Base-by-base conservation (phyloP, 2,329 filamentous ascomycete genomes). In the Paecilomyces variotii region DNA sequence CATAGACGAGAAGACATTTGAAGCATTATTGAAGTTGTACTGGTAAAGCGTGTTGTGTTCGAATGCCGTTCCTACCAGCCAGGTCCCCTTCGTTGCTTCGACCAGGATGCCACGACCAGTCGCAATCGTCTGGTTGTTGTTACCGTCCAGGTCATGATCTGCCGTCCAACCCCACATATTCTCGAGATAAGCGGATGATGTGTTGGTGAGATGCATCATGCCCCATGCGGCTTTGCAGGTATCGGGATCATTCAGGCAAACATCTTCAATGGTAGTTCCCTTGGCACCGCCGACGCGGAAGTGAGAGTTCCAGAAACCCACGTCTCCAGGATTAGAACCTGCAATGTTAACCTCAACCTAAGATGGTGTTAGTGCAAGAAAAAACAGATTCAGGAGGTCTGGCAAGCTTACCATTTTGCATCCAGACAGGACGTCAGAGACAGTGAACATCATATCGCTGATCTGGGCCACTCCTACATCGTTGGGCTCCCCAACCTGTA, bases 1-100 rank as follows among this genome's bases (percentile, higher is more conserved):
- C n/a, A 61, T 57, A 7, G 76, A 76, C 12, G 81, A 72, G 57
- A 81, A 74, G 7, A 84, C 76, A 60, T 82, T 82, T 57, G 73
- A 66, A 0, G 82, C 80, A 35, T 73, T 72, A 60, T 77, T 70
- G 59, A 83, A 72, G 54, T 81, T 78, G 67, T 82, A 81, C 63
- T 84, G 78, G 67, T 84, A 84, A 34, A 84, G 68, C 4, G 76
- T 73, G 70, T 79, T 80, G 67, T 84, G 82, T 67, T 84, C 82
- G 27, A 77, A 79, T 0, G 76, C 76, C 2, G 79, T 80, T 28
- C 80, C 81, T 54, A 80, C 72, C 35, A 85, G 70, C 83, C 82
- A 85, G 25, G 78, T 81, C 2, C 79, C 78, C 5, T 73, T 71
- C 14, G 74, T 76, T 14, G 75, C 76, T 62, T 82, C 77, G 49